These are phyloP conservation scores for Verticillium alfalfae DNA, from an alignment of 2,329 filamentous ascomycete genomes.

Conservation along the genomic window DNA sequence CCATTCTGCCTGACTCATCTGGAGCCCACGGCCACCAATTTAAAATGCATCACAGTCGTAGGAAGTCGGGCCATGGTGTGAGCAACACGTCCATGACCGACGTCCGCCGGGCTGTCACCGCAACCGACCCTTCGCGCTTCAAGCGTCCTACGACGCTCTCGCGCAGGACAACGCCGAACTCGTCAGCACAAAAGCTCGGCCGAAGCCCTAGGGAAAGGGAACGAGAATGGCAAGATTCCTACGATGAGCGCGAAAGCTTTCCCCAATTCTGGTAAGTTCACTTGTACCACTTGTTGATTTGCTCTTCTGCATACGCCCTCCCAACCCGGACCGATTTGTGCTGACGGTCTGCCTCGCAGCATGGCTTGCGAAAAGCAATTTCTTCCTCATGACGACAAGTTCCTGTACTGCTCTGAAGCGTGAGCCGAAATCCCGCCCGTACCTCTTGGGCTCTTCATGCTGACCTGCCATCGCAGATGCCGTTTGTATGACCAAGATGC, in stretches of 20 bases:
- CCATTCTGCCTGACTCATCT: constrained; percentile 1
- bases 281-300: constrained; percentile 5
- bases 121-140: constrained; percentile 39
- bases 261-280: constrained; percentile 58
- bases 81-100: constrained; percentile 50
- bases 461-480: constrained; percentile 34
- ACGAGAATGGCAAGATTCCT: constrained; percentile 43
- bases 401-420: constrained; percentile 59
- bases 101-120: constrained; percentile 43
- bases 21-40: constrained; percentile 7
- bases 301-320: constrained; percentile 1
- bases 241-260: constrained; percentile 58
- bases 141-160: constrained; percentile 39
- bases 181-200: constrained; percentile 38
- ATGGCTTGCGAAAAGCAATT: constrained; percentile 66
- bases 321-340: constrained; percentile 15
- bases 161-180: constrained; percentile 33
- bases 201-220: constrained; percentile 47
- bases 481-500: constrained; percentile 44
- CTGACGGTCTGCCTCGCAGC: constrained; percentile 32
- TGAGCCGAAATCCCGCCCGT: constrained; percentile 30
- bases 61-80: constrained; percentile 49
- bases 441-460: constrained; percentile 7
- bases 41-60: constrained; percentile 51
- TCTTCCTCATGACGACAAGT: constrained; percentile 49